Evolutionary conservation across 2,329 filamentous ascomycete genomes (phyloP).

Genomic region (Neospermospora avenae): DNA sequence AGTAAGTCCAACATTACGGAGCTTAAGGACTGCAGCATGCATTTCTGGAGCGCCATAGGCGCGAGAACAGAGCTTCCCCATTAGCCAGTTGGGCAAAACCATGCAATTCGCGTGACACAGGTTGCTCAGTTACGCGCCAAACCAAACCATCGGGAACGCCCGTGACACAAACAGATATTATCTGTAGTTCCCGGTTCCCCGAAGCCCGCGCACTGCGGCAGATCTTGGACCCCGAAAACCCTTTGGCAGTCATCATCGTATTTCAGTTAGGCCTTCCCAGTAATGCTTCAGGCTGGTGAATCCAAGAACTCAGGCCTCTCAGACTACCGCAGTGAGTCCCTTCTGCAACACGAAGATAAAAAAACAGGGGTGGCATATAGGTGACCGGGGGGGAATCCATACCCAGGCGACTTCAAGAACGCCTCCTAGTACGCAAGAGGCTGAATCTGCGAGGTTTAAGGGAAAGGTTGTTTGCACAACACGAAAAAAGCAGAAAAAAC

Average conservation of each 20-base stretch:
- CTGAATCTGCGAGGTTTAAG: background rate
- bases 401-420: background rate
- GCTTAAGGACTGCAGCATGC: background rate
- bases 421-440: background rate
- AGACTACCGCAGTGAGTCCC: background rate
- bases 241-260: background rate
- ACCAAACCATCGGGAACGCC: conserved; percentile 2
- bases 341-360: background rate
- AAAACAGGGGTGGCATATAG: background rate
- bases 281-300: background rate
- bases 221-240: background rate
- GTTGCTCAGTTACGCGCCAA: background rate
- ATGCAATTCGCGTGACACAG: background rate
- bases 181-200: background rate
- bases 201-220: background rate
- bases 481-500: background rate
- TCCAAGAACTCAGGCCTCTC: background rate
- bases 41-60: background rate
- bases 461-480: background rate
- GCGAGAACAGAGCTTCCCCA: background rate
- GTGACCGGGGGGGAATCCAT: background rate
- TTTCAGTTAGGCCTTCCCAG: background rate
- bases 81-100: background rate
- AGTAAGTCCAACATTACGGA: background rate
- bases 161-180: background rate